Evolutionary conservation across 176 grass and related monocot genomes (phyloP), one percentile per base, ranked within the genome.

Genomic region (Bolboschoenus planiculmis): DNA sequence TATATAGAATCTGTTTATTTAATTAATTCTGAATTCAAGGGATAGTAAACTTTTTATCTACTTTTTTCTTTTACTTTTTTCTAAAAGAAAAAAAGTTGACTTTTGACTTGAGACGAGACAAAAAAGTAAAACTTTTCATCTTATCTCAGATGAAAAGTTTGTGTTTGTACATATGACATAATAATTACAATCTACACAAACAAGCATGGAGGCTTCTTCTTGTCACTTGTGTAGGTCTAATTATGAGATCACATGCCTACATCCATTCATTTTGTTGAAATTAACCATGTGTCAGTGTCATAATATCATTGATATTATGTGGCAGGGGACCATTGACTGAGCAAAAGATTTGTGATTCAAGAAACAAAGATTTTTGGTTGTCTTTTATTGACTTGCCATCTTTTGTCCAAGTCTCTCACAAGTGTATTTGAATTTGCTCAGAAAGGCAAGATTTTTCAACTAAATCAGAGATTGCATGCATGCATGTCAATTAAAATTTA

Each of bases 261-360:
- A 48, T 75, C n/a, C 40, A 46, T 27, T 73, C n/a, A 36, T 37
- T 37, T 67, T 10, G 7, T 67, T 67, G 0, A 21, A 73, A 73
- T 27, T 26, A 26, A 46, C 40, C 18, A 72, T 42, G 37, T 42
- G 35, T 40, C 66, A 24, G 3, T 73, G 40, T 26, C 47, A 51
- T 51, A n/a, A n/a, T n/a, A n/a, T n/a, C n/a, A 51, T 51, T 9
- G 6, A 5, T 47, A 5, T 47, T 47, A 43, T 3, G 31, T 35
- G 21, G 21, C 23, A 48, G 13, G 71, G 71, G 71, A 50, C 71
- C 71, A 50, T 16, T 75, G 71, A 75, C 43, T 75, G 71, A 47
- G n/a, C 43, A 75, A 75, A 75, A 75, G 71, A 75, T 75, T 75
- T 75, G 43, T 7, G n/a, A 24, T 44, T 72, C n/a, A 24, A 75